Percentiles rank a stretch among this genome's conserved stretches.
Evolutionary conservation across 2,329 filamentous ascomycete species (phyloP).

Genomic region (Rhinocladiella mackenziei): DNA sequence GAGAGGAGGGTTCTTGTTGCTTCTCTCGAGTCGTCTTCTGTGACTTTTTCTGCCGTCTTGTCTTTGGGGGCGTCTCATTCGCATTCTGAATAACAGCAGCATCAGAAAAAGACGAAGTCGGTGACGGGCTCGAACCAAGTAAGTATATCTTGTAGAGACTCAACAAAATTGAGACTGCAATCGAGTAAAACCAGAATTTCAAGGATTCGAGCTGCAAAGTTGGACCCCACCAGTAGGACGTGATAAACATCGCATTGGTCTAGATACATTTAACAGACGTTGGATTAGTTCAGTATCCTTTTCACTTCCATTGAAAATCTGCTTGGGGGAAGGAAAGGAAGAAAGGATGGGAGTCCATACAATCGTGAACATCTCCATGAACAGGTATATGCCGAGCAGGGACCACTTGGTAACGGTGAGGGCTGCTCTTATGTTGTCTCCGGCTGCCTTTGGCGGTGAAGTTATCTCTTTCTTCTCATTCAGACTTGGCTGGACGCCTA

Average conservation of each 20-base stretch:
- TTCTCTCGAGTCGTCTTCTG: no score
- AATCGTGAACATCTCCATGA: conserved; percentile 63
- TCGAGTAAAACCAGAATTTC: conserved; percentile 65
- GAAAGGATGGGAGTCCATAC: conserved; percentile 47
- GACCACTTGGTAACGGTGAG: conserved; percentile 56
- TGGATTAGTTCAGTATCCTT: background rate
- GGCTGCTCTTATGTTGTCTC: conserved; percentile 38
- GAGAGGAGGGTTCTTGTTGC: no score
- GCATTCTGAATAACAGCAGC: no score
- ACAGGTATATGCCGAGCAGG: conserved; percentile 62
- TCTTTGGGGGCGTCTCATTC: no score
- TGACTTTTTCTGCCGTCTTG: background rate
- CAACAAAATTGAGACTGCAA: conserved; percentile 51
- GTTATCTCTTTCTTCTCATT: conserved; percentile 17
- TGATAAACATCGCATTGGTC: conserved; percentile 51
- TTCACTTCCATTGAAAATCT: background rate
- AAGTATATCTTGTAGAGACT: conserved; percentile 41
- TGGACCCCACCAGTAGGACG: conserved; percentile 42
- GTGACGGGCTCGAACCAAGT: background rate
- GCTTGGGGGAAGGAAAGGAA: background rate
- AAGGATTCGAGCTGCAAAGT: conserved; percentile 57
- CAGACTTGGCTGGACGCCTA: conserved; percentile 22
- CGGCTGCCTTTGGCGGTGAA: conserved; percentile 10
- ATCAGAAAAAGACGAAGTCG: no score
- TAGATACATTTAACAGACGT: background rate